Conservation (phyloP, 192 early-diverging fungal species). For the Geranomyces variabilis region DNA sequence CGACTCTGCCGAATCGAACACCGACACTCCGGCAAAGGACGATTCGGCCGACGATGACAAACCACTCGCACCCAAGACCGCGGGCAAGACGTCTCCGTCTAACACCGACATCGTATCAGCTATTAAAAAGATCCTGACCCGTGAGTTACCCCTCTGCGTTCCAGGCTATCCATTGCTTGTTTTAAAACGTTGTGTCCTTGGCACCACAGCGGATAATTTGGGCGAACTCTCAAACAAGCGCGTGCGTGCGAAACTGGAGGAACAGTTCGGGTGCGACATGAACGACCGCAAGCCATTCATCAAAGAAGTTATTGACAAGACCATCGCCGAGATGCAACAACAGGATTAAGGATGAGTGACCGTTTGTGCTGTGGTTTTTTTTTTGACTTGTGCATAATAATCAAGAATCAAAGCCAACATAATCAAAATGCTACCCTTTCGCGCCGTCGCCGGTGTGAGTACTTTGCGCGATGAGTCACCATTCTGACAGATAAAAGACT, state of each 20-base stretch:
- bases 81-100: background rate
- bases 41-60: conserved; percentile 12
- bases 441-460: too few species aligned
- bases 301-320: conserved; percentile 15
- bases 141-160: background rate
- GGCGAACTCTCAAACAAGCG: conserved; percentile 2
- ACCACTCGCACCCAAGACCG: background rate
- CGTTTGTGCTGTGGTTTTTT: too few species aligned
- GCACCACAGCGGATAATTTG: background rate
- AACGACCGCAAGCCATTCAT: conserved; percentile 9
- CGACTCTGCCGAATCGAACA: background rate
- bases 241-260: background rate
- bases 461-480: too few species aligned
- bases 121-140: conserved; percentile 1
- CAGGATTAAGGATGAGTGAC: too few species aligned
- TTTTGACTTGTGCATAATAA: too few species aligned
- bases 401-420: too few species aligned
- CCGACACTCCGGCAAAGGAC: background rate
- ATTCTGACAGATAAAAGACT: too few species aligned
- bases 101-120: conserved; percentile 5
- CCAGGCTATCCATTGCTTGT: background rate
- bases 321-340: background rate
- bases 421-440: too few species aligned
- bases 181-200: background rate
- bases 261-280: conserved; percentile 1